Conservation (phyloP, 371 early-diverging fungal species). For the Smittium mucronatum region DNA sequence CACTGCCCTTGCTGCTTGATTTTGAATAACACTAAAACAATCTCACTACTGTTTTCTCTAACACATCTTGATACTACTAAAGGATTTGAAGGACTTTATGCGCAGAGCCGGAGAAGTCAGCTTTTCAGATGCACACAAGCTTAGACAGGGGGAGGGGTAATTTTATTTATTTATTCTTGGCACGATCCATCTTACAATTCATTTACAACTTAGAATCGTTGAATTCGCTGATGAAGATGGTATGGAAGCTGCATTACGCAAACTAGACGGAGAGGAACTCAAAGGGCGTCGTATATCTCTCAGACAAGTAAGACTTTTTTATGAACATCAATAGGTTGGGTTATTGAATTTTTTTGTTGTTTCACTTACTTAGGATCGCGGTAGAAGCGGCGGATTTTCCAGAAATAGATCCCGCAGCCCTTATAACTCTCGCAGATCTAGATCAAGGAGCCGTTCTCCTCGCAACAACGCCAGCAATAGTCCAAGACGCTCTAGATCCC, state of each 20-base stretch:
- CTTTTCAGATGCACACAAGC: constrained; percentile 76
- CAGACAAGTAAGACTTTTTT: constrained; percentile 48
- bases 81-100: constrained; percentile 95
- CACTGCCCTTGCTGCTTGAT: neutral
- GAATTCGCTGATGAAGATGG: constrained; percentile 72
- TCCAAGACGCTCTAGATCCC: neutral
- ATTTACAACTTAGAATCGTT: constrained; percentile 38
- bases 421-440: constrained; percentile 36
- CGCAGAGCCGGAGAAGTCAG: constrained; percentile 89
- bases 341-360: constrained; percentile 25
- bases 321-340: neutral
- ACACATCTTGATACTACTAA: constrained; percentile 16
- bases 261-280: constrained; percentile 75
- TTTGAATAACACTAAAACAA: neutral
- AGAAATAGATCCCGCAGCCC: constrained; percentile 25
- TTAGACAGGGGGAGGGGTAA: constrained; percentile 64
- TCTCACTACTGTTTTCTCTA: neutral
- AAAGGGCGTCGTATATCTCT: constrained; percentile 64
- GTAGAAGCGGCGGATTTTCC: constrained; percentile 27
- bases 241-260: constrained; percentile 72
- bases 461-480: constrained; percentile 14
- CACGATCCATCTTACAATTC: constrained; percentile 28
- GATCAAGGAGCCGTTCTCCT: constrained; percentile 21
- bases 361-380: constrained; percentile 31
- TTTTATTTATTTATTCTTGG: constrained; percentile 9